A percentile compares a stretch with the other conserved stretches of the same genome.
Conservation (phyloP, 2,329 filamentous ascomycete genomes). For the Sarocladium strictum region DNA sequence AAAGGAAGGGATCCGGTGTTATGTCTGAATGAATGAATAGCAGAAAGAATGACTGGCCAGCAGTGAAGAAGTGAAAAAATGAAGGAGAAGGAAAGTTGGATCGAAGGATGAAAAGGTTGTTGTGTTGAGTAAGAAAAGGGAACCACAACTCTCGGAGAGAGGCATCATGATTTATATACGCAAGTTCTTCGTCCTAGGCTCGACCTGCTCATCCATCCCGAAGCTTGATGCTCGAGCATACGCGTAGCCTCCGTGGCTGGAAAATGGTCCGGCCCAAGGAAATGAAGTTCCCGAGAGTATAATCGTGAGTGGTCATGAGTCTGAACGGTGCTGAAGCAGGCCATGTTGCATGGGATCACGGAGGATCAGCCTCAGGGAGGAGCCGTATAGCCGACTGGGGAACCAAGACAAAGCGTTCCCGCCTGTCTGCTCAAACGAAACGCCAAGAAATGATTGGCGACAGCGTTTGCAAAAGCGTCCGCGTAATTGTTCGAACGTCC, state of each 20-base stretch:
- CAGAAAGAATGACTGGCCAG: conserved; percentile 2
- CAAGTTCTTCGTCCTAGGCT: neutral
- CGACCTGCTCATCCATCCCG: neutral
- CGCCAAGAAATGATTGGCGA: neutral
- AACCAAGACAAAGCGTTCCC: neutral
- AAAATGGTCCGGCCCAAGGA: neutral
- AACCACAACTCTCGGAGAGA: neutral
- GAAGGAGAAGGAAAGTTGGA: neutral
- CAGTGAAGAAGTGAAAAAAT: conserved; percentile 7
- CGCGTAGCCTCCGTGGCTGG: too few relatives aligned
- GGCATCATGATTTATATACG: neutral
- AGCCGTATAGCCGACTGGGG: neutral
- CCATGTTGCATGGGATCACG: neutral
- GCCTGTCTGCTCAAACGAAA: neutral
- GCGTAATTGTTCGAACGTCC: neutral
- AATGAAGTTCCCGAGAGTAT: neutral
- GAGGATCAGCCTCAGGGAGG: neutral
- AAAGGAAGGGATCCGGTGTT: neutral
- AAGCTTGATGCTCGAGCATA: too few relatives aligned
- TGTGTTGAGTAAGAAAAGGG: neutral
- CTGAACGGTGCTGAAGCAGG: neutral
- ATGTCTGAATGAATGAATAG: neutral
- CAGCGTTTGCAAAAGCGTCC: neutral
- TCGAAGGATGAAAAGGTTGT: neutral
- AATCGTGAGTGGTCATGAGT: too few relatives aligned